A percentile compares a stretch with the other conserved stretches of the same genome.
phyloP scores from a whole-genome alignment of 345 rosid species.

The Eutrema japonicum region DNA sequence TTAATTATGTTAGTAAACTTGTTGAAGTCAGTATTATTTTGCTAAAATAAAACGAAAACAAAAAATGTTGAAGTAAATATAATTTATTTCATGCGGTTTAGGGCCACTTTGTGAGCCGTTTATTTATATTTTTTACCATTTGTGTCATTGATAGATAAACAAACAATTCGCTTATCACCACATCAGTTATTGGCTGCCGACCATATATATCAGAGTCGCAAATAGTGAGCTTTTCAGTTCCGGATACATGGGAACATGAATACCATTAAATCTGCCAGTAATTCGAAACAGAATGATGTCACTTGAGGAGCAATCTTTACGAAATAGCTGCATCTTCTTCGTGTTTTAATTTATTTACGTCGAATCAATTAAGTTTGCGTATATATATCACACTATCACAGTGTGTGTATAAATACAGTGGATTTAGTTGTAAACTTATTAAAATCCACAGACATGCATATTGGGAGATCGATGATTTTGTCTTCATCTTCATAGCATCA shows the following conservation, averaged over 20 bases:
- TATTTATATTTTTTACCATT: background rate
- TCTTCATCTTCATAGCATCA: too few species aligned
- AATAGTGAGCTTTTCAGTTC: conserved; percentile 7
- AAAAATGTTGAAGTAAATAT: too few species aligned
- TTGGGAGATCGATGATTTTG: too few species aligned
- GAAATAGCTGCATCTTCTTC: background rate
- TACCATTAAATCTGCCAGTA: background rate
- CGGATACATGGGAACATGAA: conserved; percentile 20
- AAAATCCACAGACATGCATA: conserved; percentile 8
- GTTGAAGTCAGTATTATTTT: too few species aligned
- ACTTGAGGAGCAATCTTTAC: background rate
- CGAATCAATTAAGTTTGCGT: background rate
- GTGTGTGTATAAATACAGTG: background rate
- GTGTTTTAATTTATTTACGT: background rate
- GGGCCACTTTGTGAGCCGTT: background rate
- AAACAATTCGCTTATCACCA: background rate
- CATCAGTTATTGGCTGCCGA: background rate
- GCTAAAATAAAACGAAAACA: too few species aligned
- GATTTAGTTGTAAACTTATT: conserved; percentile 6
- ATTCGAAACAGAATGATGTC: conserved; percentile 4
- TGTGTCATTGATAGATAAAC: background rate
- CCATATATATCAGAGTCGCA: background rate
- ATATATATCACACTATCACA: background rate
- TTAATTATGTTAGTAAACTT: too few species aligned
- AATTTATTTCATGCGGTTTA: background rate